These are phyloP conservation scores for Papiliotrema flavescens DNA, from an alignment of 1,284 basidiomycete species.

Conservation along the genomic window DNA sequence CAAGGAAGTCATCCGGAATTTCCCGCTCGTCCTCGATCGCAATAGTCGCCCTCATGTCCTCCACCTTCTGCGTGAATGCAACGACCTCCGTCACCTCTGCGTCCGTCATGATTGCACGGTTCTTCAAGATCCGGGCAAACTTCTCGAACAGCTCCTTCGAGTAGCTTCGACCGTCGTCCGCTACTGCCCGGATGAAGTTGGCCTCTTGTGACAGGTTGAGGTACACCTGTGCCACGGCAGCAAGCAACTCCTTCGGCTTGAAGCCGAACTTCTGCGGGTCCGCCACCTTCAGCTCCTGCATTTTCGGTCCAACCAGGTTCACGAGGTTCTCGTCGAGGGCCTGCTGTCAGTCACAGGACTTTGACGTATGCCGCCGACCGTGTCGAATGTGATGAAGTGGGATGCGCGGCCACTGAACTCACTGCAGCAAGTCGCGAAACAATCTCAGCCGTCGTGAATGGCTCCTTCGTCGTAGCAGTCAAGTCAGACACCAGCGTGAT, in stretches of 20 bases:
- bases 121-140: conserved; percentile 68
- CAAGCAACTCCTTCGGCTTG: conserved; percentile 76
- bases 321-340: conserved; percentile 86
- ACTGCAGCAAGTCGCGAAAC: conserved; percentile 94
- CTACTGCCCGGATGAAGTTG: conserved; percentile 84
- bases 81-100: conserved; percentile 72
- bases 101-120: conserved; percentile 69
- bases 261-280: conserved; percentile 88
- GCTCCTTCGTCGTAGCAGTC: conserved; percentile 82
- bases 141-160: conserved; percentile 76
- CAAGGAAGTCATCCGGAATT: conserved; percentile 91
- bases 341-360: conserved; percentile 13
- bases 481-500: conserved; percentile 87
- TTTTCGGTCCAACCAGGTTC: conserved; percentile 78
- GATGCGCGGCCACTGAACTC: too few relatives aligned
- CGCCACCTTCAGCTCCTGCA: conserved; percentile 70
- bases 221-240: conserved; percentile 87
- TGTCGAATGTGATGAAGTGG: too few relatives aligned
- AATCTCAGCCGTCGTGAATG: conserved; percentile 96
- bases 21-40: conserved; percentile 89
- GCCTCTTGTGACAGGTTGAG: conserved; percentile 78
- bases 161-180: conserved; percentile 90
- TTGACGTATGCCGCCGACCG: too few relatives aligned
- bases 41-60: conserved; percentile 70
- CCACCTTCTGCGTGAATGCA: conserved; percentile 75